These are phyloP conservation scores for Uncinocarpus reesii DNA, from an alignment of 2,329 filamentous ascomycete genomes.

Conservation along the genomic window DNA sequence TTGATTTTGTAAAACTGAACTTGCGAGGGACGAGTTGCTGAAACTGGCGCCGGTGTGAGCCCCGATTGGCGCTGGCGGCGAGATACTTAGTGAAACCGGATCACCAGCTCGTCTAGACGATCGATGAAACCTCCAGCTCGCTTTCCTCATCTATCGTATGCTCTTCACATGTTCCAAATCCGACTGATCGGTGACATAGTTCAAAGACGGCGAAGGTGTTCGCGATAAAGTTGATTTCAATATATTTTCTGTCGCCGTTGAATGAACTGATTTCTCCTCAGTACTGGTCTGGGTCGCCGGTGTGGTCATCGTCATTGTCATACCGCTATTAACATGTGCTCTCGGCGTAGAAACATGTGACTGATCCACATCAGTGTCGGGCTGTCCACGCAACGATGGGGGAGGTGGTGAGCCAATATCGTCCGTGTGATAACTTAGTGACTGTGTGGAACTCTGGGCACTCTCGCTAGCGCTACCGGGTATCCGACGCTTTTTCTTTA, in stretches of 20 bases:
- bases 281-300: background rate
- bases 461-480: constrained; percentile 70
- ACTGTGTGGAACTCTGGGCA: constrained; percentile 80
- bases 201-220: constrained; percentile 61
- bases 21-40: constrained; percentile 60
- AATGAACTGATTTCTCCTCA: constrained; percentile 8
- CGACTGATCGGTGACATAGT: constrained; percentile 65
- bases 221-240: constrained; percentile 62
- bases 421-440: constrained; percentile 45
- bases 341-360: constrained; percentile 28
- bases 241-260: constrained; percentile 24
- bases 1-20: constrained; percentile 41
- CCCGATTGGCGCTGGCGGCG: constrained; percentile 45
- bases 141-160: constrained; percentile 53
- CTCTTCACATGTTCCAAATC: constrained; percentile 57
- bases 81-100: constrained; percentile 35
- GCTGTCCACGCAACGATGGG: constrained; percentile 22
- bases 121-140: constrained; percentile 60
- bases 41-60: constrained; percentile 53
- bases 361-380: constrained; percentile 19
- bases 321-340: constrained; percentile 4
- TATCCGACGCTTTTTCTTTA: constrained; percentile 72
- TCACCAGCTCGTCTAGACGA: constrained; percentile 47
- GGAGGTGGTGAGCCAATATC: constrained; percentile 27
- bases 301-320: background rate